Evolutionary conservation across 768 basidiomycete genomes (phyloP), one percentile per base, ranked within the genome.

Genomic region (Filobasidium wieringae): DNA sequence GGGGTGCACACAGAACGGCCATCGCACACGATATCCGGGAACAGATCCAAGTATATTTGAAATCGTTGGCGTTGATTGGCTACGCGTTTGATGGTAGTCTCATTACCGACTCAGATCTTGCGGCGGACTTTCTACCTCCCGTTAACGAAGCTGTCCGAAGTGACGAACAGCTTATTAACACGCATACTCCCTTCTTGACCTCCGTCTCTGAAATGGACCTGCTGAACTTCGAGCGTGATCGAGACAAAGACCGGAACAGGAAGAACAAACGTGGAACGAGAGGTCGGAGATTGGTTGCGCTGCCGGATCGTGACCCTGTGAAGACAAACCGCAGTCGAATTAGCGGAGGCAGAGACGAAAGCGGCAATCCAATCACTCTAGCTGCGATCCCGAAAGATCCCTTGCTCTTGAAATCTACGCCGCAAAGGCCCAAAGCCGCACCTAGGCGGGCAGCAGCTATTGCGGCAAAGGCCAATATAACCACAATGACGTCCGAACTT

Each of bases 21-120:
- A 88, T 99, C 60, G 84, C 90, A 0, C 93, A 97, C 71, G 85
- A 85, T 22, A 97, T 97, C 65, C 83, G 93, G 30, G 95, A 99
- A 72, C 95, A 99, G 76, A 81, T 91, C 7, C 85, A 91, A 59
- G 81, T 84, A 1, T 90, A 90, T 76, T 85, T 88, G 72, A 89
- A 91, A 70, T 92, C 88, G 0, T 80, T 96, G 17, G 87, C 88
- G 79, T 80, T 93, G 33, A 82, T 91, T 55, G 88, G 90, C 1
- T 88, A 93, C 69, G 82, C 86, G 3, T 81, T 84, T 5, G 87
- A 90, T 64, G 87, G 88, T 1, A 80, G 83, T 0, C 70, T 78
- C 7, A 79, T 93, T 7, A 82, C 82, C 65, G 91, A 97, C 67
- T 91, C 95, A 55, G 95, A 99, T 55, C 82, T 99, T 29, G 84